phyloP scores from a whole-genome alignment of 2,329 filamentous ascomycete species.

The Cladophialophora yegresii region DNA sequence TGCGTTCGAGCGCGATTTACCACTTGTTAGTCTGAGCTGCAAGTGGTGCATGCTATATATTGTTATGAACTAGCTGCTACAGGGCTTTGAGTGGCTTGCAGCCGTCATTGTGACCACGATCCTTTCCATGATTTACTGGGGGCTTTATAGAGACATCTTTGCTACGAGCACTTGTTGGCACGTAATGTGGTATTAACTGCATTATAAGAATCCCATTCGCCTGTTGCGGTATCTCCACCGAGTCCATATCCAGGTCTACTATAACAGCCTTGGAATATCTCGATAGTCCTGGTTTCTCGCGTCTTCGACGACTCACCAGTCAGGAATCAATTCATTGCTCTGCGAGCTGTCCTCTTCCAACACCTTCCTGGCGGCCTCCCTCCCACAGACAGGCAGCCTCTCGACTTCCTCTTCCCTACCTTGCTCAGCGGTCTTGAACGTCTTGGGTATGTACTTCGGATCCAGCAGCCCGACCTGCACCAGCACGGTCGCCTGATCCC shows the following conservation, averaged over 20 bases:
- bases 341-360: constrained; percentile 45
- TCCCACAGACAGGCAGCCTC: constrained; percentile 46
- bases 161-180: not conserved
- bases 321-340: constrained; percentile 39
- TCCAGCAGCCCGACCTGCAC: constrained; percentile 61
- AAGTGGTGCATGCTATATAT: not conserved
- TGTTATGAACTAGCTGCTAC: not conserved
- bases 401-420: constrained; percentile 40
- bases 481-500: constrained; percentile 63
- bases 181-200: not conserved
- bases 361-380: constrained; percentile 46
- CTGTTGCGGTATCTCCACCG: not conserved
- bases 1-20: constrained; percentile 9
- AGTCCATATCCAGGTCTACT: not conserved
- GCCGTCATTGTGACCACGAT: not conserved
- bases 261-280: not conserved
- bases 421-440: constrained; percentile 43
- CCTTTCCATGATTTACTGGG: not conserved
- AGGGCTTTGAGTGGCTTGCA: not conserved
- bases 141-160: not conserved
- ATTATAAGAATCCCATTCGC: not conserved
- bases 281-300: not conserved
- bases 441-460: constrained; percentile 55
- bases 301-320: constrained; percentile 32
- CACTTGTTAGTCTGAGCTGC: not conserved